phyloP scores from a whole-genome alignment of 2,329 filamentous ascomycete species.

The Macroventuria anomochaeta region DNA sequence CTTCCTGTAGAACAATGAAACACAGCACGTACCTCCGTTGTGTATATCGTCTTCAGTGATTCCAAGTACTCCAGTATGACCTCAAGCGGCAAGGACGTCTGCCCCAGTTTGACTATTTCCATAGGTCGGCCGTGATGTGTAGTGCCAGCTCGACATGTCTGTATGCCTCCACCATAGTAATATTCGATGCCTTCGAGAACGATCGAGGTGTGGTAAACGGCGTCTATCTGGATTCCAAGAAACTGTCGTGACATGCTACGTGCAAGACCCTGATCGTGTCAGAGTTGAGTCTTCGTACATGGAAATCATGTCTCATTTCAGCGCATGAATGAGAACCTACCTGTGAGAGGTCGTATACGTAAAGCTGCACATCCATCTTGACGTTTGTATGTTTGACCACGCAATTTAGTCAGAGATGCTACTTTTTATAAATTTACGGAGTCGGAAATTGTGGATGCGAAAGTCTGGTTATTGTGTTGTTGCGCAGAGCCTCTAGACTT shows the following conservation, averaged over 20 bases:
- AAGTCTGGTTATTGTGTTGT: too few species aligned
- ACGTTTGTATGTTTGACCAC: not conserved
- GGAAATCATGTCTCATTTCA: too few species aligned
- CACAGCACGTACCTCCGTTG: conserved; percentile 65
- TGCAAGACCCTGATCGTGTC: conserved; percentile 58
- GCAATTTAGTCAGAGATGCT: not conserved
- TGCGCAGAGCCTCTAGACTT: not conserved
- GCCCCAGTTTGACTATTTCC: conserved; percentile 75
- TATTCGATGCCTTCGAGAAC: conserved; percentile 87
- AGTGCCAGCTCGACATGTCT: conserved; percentile 77
- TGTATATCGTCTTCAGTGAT: conserved; percentile 82
- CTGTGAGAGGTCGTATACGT: conserved; percentile 60
- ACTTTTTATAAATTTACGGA: not conserved
- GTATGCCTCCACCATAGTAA: conserved; percentile 86
- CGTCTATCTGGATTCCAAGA: conserved; percentile 78
- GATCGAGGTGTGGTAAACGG: conserved; percentile 93
- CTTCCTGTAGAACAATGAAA: not conserved
- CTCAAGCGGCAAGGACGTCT: conserved; percentile 78
- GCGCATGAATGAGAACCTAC: conserved; percentile 25
- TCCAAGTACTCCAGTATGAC: conserved; percentile 87
- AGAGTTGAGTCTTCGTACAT: not conserved
- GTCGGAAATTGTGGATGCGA: not conserved
- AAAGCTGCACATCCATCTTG: conserved; percentile 58
- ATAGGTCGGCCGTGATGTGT: conserved; percentile 89
- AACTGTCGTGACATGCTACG: conserved; percentile 62